Conservation (phyloP, 2,329 filamentous ascomycete species). For the Fusarium denticulatum region DNA sequence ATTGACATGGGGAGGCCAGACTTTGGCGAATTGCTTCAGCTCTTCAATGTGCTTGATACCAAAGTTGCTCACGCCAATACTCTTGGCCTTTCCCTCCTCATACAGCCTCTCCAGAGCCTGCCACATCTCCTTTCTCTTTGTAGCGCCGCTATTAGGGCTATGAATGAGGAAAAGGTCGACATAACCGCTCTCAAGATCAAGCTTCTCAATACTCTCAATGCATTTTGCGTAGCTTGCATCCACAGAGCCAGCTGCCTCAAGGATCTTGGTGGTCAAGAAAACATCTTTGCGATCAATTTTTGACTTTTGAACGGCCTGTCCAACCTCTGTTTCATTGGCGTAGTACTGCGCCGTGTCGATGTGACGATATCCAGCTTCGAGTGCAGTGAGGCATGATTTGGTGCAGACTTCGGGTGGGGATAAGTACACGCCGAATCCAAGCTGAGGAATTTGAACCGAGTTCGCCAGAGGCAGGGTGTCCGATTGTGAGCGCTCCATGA, state of each 20-base stretch:
- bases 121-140: constrained; percentile 71
- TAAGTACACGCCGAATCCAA: constrained; percentile 77
- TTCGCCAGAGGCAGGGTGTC: constrained; percentile 40
- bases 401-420: constrained; percentile 64
- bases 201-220: constrained; percentile 69
- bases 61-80: constrained; percentile 78
- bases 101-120: constrained; percentile 70
- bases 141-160: constrained; percentile 64
- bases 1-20: constrained; percentile 75
- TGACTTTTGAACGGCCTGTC: constrained; percentile 57
- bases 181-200: constrained; percentile 66
- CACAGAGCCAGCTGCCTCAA: constrained; percentile 53
- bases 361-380: constrained; percentile 65
- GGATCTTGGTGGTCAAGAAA: constrained; percentile 66
- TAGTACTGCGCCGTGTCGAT: constrained; percentile 59
- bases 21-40: constrained; percentile 68
- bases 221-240: constrained; percentile 69
- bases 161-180: constrained; percentile 78
- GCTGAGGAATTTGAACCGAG: constrained; percentile 62
- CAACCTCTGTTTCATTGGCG: constrained; percentile 57
- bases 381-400: constrained; percentile 64
- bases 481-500: constrained; percentile 20
- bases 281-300: constrained; percentile 57
- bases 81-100: constrained; percentile 67
- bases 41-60: constrained; percentile 74